Conservation (phyloP, 495 filamentous ascomycete genomes). For the Hypoxylon crocopeplum region DNA sequence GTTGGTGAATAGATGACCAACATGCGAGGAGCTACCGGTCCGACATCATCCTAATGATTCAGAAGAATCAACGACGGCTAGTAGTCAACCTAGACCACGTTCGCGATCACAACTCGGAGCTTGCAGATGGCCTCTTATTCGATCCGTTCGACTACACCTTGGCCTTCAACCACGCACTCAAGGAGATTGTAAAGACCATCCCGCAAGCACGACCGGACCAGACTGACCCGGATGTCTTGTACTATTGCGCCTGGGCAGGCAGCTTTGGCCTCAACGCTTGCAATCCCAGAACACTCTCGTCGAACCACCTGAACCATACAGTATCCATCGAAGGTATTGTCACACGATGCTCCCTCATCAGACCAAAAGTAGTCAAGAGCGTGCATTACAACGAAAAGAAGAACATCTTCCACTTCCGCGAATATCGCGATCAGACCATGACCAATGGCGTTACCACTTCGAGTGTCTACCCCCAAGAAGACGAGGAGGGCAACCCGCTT, state of each 20-base stretch:
- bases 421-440: constrained; percentile 97
- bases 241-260: constrained; percentile 94
- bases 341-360: constrained; percentile 91
- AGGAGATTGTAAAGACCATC: constrained; percentile 80
- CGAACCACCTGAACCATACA: constrained; percentile 90
- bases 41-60: constrained; percentile 91
- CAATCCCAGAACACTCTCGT: constrained; percentile 92
- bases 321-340: constrained; percentile 98
- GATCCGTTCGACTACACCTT: constrained; percentile 86
- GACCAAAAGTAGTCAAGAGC: constrained; percentile 96
- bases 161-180: constrained; percentile 89
- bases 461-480: constrained; percentile 93
- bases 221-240: constrained; percentile 62
- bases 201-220: constrained; percentile 64
- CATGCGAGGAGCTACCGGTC: constrained; percentile 78
- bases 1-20: constrained; percentile 55
- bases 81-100: constrained; percentile 95
- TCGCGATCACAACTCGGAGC: constrained; percentile 83
- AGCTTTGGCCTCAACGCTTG: constrained; percentile 94
- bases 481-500: constrained; percentile 80
- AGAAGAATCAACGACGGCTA: constrained; percentile 77
- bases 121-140: constrained; percentile 87
- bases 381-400: constrained; percentile 92
- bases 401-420: constrained; percentile 79
- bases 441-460: constrained; percentile 83